phyloP scores from a whole-genome alignment of 306 rosid genomes.

The Astragalus membranaceus region DNA sequence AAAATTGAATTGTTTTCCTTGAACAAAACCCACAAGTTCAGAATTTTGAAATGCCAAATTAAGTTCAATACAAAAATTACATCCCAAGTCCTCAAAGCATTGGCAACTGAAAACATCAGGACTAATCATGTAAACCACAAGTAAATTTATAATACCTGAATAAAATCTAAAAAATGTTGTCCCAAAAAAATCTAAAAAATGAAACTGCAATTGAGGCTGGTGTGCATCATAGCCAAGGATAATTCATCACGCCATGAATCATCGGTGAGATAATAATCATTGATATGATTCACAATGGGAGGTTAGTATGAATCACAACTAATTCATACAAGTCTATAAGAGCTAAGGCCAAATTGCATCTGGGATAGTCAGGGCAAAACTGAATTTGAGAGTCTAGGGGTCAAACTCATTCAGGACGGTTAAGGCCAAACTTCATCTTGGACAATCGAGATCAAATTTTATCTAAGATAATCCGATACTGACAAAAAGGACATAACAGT shows the following conservation, averaged over 20 bases:
- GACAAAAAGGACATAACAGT: background rate
- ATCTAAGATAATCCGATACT: background rate
- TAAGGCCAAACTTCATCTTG: background rate
- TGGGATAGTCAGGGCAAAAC: background rate
- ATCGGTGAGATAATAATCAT: background rate
- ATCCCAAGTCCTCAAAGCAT: slow-evolving; percentile 5
- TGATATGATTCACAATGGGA: background rate
- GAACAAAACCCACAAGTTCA: background rate
- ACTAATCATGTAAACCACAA: slow-evolving; percentile 5
- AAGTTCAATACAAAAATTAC: slow-evolving; percentile 6
- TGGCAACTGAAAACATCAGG: background rate
- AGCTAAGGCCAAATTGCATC: background rate
- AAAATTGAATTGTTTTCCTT: background rate
- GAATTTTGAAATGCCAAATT: background rate
- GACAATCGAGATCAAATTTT: background rate
- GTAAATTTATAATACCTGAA: background rate
- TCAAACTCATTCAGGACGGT: background rate
- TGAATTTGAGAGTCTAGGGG: background rate
- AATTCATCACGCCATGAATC: background rate
- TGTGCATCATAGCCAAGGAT: background rate
- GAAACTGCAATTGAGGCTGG: background rate
- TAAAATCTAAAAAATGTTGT: background rate
- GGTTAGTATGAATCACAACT: background rate
- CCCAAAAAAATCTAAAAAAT: background rate
- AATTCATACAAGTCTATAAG: background rate